These are phyloP conservation scores for Jatropha podagrica DNA, from an alignment of 441 rosid genomes.

Conservation along the genomic window DNA sequence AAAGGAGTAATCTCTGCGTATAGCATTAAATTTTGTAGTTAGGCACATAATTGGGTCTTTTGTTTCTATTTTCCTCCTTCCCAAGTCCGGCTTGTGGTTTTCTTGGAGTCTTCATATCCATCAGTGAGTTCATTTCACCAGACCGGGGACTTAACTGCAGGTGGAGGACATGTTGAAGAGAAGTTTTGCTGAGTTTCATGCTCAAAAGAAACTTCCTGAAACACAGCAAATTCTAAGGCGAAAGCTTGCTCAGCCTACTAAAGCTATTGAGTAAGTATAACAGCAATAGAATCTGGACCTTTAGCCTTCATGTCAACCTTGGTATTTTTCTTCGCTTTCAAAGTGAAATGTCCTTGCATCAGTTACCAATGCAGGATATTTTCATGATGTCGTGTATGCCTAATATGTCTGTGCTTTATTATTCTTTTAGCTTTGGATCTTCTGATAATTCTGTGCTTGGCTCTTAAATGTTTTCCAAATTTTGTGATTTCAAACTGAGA, in stretches of 20 bases:
- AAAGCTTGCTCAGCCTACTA: conserved; percentile 74
- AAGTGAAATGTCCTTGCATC: neutral
- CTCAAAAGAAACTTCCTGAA: conserved; percentile 95
- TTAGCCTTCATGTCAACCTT: neutral
- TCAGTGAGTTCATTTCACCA: conserved; percentile 10
- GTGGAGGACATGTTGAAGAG: conserved; percentile 99
- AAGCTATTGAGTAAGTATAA: conserved; percentile 74
- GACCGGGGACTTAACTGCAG: conserved; percentile 41
- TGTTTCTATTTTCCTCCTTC: neutral
- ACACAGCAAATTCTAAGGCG: conserved; percentile 71
- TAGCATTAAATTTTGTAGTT: neutral
- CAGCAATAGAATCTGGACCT: conserved; percentile 9
- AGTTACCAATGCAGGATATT: conserved; percentile 2
- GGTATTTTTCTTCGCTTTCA: neutral
- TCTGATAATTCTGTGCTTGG: neutral
- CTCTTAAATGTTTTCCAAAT: neutral
- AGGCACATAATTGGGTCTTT: neutral
- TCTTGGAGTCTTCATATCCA: neutral
- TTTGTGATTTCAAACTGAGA: neutral
- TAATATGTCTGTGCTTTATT: neutral
- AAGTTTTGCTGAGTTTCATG: conserved; percentile 98
- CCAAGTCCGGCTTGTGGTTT: neutral
- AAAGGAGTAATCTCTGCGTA: neutral
- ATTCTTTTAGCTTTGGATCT: neutral
- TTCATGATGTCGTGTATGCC: neutral